Percentiles rank a stretch among this genome's conserved stretches.
phyloP scores from a whole-genome alignment of 495 filamentous ascomycete species.

The Astrothelium macrocarpum region DNA sequence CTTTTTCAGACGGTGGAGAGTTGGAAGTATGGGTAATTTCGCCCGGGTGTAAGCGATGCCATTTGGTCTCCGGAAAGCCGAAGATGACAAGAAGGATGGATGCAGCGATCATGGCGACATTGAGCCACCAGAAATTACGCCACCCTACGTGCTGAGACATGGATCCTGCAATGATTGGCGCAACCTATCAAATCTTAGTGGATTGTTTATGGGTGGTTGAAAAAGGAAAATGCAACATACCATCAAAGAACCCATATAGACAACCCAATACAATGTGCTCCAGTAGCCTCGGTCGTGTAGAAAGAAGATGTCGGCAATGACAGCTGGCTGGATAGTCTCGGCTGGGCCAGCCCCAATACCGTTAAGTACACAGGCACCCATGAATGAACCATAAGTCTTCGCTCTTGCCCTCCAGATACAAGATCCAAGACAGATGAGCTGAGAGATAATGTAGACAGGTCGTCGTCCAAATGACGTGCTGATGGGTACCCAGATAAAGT shows the following conservation, averaged over 20 bases:
- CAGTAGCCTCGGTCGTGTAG: conserved; percentile 56
- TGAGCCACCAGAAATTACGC: conserved; percentile 50
- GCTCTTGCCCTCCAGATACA: conserved; percentile 52
- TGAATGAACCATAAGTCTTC: conserved; percentile 48
- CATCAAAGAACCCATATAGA: conserved; percentile 39
- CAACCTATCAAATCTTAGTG: conserved; percentile 21
- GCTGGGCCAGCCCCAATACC: conserved; percentile 50
- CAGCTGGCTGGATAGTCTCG: conserved; percentile 51
- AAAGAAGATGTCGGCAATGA: conserved; percentile 60
- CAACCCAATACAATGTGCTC: conserved; percentile 56
- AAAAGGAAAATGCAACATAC: conserved; percentile 16
- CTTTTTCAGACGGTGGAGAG: conserved; percentile 14
- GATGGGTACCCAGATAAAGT: conserved; percentile 52
- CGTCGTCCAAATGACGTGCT: conserved; percentile 49
- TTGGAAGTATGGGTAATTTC: conserved; percentile 19
- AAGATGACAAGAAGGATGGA: conserved; percentile 42
- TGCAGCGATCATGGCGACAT: conserved; percentile 41
- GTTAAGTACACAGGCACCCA: conserved; percentile 48
- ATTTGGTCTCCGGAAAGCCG: conserved; percentile 53
- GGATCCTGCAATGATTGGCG: conserved; percentile 49
- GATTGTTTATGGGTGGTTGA: neutral
- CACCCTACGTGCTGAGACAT: conserved; percentile 49
- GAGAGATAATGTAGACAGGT: conserved; percentile 48
- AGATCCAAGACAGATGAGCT: conserved; percentile 45
- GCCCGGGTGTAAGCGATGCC: conserved; percentile 37